Percentiles rank a stretch among this genome's conserved stretches.
Evolutionary conservation across 208 protist species (phyloP).

Genomic region (Crithidia mellificae): DNA sequence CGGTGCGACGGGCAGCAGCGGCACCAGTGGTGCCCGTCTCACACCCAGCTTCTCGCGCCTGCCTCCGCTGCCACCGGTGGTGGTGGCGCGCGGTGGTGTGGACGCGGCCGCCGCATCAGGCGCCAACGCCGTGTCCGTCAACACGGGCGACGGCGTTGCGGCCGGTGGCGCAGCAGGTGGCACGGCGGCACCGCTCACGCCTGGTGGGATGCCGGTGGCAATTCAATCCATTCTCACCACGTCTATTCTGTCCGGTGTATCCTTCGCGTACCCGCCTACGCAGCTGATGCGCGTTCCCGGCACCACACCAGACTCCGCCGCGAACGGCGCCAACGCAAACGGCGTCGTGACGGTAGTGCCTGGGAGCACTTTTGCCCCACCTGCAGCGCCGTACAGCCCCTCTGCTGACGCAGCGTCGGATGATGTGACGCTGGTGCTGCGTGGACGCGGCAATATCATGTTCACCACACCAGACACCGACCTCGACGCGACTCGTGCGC

Average conservation of each 20-base stretch:
- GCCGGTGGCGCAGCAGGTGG: neutral
- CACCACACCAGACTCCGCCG: neutral
- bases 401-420: neutral
- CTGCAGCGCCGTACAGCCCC: neutral
- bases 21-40: neutral
- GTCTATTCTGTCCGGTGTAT: conserved; percentile 17
- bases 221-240: conserved; percentile 28
- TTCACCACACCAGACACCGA: conserved; percentile 22
- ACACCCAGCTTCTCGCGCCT: neutral
- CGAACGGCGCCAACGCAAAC: neutral
- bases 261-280: neutral
- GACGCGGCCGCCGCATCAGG: neutral
- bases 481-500: neutral
- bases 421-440: conserved; percentile 19
- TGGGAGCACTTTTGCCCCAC: neutral
- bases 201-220: conserved; percentile 1
- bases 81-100: neutral
- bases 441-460: conserved; percentile 17
- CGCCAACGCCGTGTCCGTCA: too few species aligned
- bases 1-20: neutral
- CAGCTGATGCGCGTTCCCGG: neutral
- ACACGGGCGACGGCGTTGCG: too few species aligned
- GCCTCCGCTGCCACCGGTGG: neutral
- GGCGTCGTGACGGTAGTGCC: neutral
- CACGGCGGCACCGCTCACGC: neutral